Evolutionary conservation across 2,329 filamentous ascomycete species (phyloP).

Genomic region (Phyllosticta citrichinensis): DNA sequence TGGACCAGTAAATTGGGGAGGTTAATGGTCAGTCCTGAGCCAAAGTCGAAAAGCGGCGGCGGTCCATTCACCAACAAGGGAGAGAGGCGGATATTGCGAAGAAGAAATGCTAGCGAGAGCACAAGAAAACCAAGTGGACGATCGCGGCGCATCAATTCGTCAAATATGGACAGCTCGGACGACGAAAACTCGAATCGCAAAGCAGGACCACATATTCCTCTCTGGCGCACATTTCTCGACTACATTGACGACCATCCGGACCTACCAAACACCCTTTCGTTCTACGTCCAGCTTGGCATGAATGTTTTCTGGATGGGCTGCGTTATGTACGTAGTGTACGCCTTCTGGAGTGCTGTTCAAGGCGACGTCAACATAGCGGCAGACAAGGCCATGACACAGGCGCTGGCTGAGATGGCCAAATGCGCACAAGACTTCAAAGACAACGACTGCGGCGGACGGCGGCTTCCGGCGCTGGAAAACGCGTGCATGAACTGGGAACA

Average conservation of each 20-base stretch:
- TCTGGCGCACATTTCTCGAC: slow-evolving; percentile 43
- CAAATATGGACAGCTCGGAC: slow-evolving; percentile 13
- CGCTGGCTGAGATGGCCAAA: slow-evolving; percentile 61
- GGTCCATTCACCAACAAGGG: slow-evolving; percentile 25
- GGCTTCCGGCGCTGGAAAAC: slow-evolving; percentile 61
- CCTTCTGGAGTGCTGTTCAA: slow-evolving; percentile 59
- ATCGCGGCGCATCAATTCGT: slow-evolving; percentile 5
- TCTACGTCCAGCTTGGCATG: slow-evolving; percentile 56
- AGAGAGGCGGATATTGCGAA: slow-evolving; percentile 30
- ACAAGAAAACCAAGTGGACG: slow-evolving; percentile 18
- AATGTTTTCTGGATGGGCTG: slow-evolving; percentile 52
- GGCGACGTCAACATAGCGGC: slow-evolving; percentile 66
- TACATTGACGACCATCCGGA: slow-evolving; percentile 56
- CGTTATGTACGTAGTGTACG: slow-evolving; percentile 57
- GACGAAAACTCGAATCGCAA: slow-evolving; percentile 15
- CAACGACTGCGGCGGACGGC: slow-evolving; percentile 62
- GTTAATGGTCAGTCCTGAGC: neutral
- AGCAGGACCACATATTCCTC: neutral
- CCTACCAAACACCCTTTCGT: slow-evolving; percentile 55
- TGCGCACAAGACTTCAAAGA: slow-evolving; percentile 65
- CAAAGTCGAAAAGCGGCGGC: slow-evolving; percentile 14
- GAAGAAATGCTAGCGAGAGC: slow-evolving; percentile 22
- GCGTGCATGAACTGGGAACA: slow-evolving; percentile 72
- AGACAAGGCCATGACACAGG: slow-evolving; percentile 55
- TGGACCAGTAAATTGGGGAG: slow-evolving; percentile 16